phyloP scores from a whole-genome alignment of 805 yeast species.

The Cyberlindnera euphorbiae region DNA sequence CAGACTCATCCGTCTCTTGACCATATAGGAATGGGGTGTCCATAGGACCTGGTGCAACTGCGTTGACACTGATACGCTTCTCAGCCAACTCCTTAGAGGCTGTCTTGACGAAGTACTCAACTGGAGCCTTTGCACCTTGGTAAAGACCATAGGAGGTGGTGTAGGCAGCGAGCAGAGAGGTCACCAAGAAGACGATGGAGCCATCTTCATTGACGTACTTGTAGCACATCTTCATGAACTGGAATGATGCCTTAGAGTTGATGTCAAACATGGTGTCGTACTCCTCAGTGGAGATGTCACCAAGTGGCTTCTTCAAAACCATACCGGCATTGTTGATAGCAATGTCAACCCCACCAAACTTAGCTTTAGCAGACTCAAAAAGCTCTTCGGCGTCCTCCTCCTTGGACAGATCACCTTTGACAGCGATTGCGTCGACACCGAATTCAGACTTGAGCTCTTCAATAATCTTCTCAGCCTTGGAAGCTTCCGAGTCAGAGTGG shows the following conservation, averaged over 20 bases:
- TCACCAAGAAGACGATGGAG: constrained; percentile 50
- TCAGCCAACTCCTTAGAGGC: constrained; percentile 49
- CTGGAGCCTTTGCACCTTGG: constrained; percentile 56
- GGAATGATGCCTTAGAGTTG: constrained; percentile 58
- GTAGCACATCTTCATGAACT: constrained; percentile 55
- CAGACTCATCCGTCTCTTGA: constrained; percentile 49
- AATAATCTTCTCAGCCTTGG: constrained; percentile 34
- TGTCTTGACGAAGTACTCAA: constrained; percentile 47
- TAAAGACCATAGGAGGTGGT: constrained; percentile 47
- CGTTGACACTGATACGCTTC: constrained; percentile 45
- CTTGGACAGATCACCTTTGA: constrained; percentile 22
- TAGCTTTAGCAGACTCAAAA: constrained; percentile 40
- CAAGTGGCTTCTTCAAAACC: constrained; percentile 58
- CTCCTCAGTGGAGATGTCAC: constrained; percentile 49
- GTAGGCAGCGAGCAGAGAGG: constrained; percentile 64
- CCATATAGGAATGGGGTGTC: constrained; percentile 62
- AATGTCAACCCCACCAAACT: constrained; percentile 49
- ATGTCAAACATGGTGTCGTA: constrained; percentile 47
- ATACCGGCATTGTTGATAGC: constrained; percentile 67
- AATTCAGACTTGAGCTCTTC: constrained; percentile 31
- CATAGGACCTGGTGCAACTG: constrained; percentile 66
- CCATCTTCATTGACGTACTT: constrained; percentile 47
- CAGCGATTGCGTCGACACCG: constrained; percentile 33
- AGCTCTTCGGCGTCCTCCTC: constrained; percentile 40
- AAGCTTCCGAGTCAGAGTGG: constrained; percentile 40